Evolutionary conservation across 148 eudicot genomes (phyloP), one percentile per base, ranked within the genome.

Genomic region (Drosera capensis): DNA sequence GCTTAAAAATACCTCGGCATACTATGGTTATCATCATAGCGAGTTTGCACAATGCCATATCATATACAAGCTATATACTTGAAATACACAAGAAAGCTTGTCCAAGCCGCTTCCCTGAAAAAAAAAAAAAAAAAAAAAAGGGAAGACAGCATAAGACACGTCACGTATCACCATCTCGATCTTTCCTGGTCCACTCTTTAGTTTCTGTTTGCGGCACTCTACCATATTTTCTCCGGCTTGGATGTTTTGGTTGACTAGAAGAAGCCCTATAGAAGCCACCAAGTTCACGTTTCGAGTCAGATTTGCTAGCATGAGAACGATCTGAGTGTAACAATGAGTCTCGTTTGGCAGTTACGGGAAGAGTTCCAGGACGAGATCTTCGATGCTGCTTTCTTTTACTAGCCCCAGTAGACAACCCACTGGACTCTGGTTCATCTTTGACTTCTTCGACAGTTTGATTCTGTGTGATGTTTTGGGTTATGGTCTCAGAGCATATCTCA

Each of bases 101-200:
- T n/a, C n/a, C n/a, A n/a, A n/a, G n/a, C 31, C 31, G 31, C 31
- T 28, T 28, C 31, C 31, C 31, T 3, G 31, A 28, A 28, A 28
- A 28, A 9, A 4, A 9, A 9, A 28, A 28, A 9, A 28, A 28
- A 28, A 28, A 9, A 4, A 9, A 9, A 28, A 9, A 28, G 31
- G 9, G 31, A 28, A 9, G 31, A 9, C 6, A 28, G 31, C 31
- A 3, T 4, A 28, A 3, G 6, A 28, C 4, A 28, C 9, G 9
- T 9, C 31, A 9, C 4, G 14, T 15, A 35, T 54, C 17, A n/a
- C n/a, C n/a, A n/a, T n/a, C n/a, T n/a, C n/a, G n/a, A n/a, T 68
- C 81, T 52, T 68, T 79, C 55, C 54, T 63, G 28, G 63, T 40
- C 86, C 86, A 79, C 22, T 79, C 70, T 30, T 51, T 58, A 2